A percentile compares a stretch with the other conserved stretches of the same genome.
Conservation (phyloP, 2,329 filamentous ascomycete genomes). For the Colletotrichum truncatum region DNA sequence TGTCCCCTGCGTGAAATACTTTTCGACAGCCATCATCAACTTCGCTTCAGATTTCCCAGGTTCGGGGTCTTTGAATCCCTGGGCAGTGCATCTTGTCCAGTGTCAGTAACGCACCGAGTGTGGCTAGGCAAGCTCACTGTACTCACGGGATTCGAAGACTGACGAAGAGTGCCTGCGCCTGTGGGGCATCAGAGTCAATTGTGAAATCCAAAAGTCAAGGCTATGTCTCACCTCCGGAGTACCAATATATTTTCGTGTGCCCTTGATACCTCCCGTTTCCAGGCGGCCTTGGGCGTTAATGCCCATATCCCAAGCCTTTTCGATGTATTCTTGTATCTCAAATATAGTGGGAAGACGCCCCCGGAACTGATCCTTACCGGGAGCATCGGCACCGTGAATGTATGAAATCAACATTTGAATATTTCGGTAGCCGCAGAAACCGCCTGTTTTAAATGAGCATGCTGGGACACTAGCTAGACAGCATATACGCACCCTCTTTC, state of each 20-base stretch:
- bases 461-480: not conserved
- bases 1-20: conserved; percentile 74
- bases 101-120: not conserved
- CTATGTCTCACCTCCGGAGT: conserved; percentile 79
- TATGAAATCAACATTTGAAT: conserved; percentile 92
- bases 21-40: conserved; percentile 74
- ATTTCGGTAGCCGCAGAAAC: conserved; percentile 95
- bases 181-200: not conserved
- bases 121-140: not conserved
- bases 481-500: conserved; percentile 66
- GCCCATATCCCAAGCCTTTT: conserved; percentile 86
- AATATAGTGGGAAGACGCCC: conserved; percentile 78
- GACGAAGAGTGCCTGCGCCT: conserved; percentile 83
- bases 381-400: conserved; percentile 67
- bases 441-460: conserved; percentile 58
- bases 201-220: not conserved
- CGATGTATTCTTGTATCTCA: conserved; percentile 85
- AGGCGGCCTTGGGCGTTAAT: conserved; percentile 78
- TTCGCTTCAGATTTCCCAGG: conserved; percentile 56
- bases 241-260: conserved; percentile 95
- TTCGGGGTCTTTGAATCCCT: conserved; percentile 63
- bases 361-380: conserved; percentile 69
- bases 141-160: conserved; percentile 73
- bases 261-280: conserved; percentile 87
- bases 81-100: conserved; percentile 66